phyloP scores from a whole-genome alignment of 257 asterid species.

The Capsicum pubescens region DNA sequence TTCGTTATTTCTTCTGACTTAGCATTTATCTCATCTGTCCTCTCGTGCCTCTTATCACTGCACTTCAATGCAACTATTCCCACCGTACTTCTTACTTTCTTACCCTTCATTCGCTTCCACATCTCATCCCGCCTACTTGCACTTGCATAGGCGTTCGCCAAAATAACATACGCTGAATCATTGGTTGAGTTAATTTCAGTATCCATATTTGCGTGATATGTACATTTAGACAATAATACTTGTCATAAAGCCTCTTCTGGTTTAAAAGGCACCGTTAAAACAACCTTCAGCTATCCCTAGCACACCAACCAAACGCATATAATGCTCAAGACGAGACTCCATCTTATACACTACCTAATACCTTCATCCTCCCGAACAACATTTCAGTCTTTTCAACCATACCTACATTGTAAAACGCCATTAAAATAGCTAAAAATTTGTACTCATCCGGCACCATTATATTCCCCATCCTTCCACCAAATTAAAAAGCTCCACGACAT shows the following conservation, averaged over 20 bases:
- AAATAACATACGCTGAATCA: conserved; percentile 78
- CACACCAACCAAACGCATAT: conserved; percentile 72
- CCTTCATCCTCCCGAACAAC: conserved; percentile 67
- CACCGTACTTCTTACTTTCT: conserved; percentile 64
- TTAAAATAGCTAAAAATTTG: no score
- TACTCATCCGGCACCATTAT: no score
- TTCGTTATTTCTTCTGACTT: conserved; percentile 58
- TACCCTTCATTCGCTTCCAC: conserved; percentile 69
- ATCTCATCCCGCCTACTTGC: conserved; percentile 67
- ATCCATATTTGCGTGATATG: conserved; percentile 39
- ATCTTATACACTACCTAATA: conserved; percentile 36
- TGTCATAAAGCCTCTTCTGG: conserved; percentile 90
- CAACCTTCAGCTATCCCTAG: conserved; percentile 57
- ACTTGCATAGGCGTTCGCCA: conserved; percentile 61
- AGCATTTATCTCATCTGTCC: conserved; percentile 60
- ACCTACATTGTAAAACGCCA: no score
- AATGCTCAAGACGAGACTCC: conserved; percentile 73
- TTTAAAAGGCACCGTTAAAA: conserved; percentile 63
- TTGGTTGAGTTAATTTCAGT: conserved; percentile 60
- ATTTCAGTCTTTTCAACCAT: no score
- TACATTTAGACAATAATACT: conserved; percentile 53
- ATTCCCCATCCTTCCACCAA: no score
- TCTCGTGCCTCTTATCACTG: conserved; percentile 60
- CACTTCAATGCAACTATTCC: conserved; percentile 80
- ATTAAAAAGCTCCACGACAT: no score